Evolutionary conservation across 257 asterid species (phyloP).

Genomic region (Nicotiana tomentosiformis): DNA sequence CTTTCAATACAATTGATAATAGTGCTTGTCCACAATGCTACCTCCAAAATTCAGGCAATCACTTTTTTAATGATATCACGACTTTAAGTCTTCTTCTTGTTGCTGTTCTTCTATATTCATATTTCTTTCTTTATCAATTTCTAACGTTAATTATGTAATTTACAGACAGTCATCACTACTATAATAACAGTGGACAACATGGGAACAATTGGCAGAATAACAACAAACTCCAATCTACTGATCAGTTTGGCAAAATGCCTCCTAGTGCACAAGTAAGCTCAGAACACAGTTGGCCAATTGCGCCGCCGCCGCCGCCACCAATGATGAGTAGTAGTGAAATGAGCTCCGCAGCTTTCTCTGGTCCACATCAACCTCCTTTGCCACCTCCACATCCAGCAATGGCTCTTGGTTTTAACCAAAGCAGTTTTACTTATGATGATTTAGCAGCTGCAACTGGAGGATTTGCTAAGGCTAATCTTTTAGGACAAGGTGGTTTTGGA

Average conservation of each 20-base stretch:
- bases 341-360: slow-evolving; percentile 56
- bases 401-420: slow-evolving; percentile 43
- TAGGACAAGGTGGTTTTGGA: slow-evolving; percentile 67
- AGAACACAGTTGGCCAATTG: slow-evolving; percentile 54
- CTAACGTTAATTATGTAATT: neutral
- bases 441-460: slow-evolving; percentile 45
- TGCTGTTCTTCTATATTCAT: neutral
- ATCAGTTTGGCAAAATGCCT: slow-evolving; percentile 42
- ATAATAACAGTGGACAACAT: slow-evolving; percentile 24
- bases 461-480: slow-evolving; percentile 24
- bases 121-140: neutral
- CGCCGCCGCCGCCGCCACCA: slow-evolving; percentile 83
- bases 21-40: neutral
- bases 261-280: slow-evolving; percentile 56
- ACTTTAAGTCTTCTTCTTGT: neutral
- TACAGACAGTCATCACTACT: slow-evolving; percentile 25
- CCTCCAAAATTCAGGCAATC: neutral
- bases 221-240: slow-evolving; percentile 23
- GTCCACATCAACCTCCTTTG: slow-evolving; percentile 32
- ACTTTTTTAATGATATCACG: neutral
- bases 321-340: slow-evolving; percentile 54
- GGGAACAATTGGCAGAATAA: slow-evolving; percentile 34
- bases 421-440: slow-evolving; percentile 46
- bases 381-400: slow-evolving; percentile 49
- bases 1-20: neutral